Evolutionary conservation across 768 basidiomycete genomes (phyloP), one percentile per base, ranked within the genome.

Genomic region (Pulveroboletus sp.): DNA sequence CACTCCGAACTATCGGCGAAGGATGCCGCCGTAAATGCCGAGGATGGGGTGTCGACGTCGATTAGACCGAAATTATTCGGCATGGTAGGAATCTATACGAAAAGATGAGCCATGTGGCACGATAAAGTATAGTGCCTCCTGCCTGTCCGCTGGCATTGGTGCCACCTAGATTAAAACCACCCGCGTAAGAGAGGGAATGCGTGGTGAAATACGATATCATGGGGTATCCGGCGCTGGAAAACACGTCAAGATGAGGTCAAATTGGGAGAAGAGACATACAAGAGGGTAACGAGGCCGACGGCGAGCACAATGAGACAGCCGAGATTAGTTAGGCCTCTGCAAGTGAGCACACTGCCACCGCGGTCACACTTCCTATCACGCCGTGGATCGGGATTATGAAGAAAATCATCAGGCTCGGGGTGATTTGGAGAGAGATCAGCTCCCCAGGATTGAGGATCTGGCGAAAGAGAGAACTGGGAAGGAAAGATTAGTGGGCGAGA

Each of bases 131-230:
- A 14, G 5, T 28, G 30, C 39, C 8, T 62, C 68, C 51, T 57
- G 66, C 84, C 72, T 91, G 89, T 33, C 90, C 89, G 15, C 76
- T 79, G 17, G 79, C 76, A 62, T 90, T 90, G 59, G 82, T 84
- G 5, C 88, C 89, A 15, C 89, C 88, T 15, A 89, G 57, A 63
- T 85, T 86, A 60, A 85, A 90, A 6, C 80, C 84, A 10, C 82
- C 82, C 24, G 76, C 64, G 11, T 68, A 76, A 5, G 78, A 80
- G 33, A 71, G 71, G 21, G 63, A 55, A 18, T 66, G 69, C 28
- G 65, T 54, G 5, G 76, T 76, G 54, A 84, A 79, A 64, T 80
- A 82, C 7, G 79, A 75, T 57, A 82, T 73, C 18, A 83, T 53
- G 41, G 83, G 83, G 60, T 82, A 86, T 38, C 82, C 83, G 37